Conservation (phyloP, 169 alveolate species). For the Eimeria mitis region DNA sequence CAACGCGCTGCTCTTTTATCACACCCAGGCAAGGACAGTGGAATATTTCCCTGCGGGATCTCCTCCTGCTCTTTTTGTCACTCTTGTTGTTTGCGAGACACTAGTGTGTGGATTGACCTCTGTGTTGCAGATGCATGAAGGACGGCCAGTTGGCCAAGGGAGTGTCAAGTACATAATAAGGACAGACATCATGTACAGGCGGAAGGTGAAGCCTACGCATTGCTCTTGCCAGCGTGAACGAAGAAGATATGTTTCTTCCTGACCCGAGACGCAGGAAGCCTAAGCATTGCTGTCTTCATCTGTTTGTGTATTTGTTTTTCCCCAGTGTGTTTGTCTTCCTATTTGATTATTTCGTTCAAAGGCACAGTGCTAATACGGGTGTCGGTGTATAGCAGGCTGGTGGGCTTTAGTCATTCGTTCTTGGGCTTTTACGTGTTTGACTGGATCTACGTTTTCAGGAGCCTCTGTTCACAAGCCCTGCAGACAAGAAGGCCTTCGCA, state of each 20-base stretch:
- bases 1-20: slow-evolving; percentile 66
- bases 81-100: background rate
- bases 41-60: background rate
- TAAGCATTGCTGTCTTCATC: too few relatives aligned
- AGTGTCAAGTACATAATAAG: slow-evolving; percentile 85
- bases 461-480: slow-evolving; percentile 66
- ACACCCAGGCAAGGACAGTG: slow-evolving; percentile 76
- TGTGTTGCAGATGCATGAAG: slow-evolving; percentile 86
- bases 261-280: too few relatives aligned
- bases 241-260: too few relatives aligned
- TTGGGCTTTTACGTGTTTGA: background rate
- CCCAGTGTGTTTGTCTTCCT: background rate
- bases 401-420: background rate
- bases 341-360: background rate
- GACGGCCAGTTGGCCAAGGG: slow-evolving; percentile 83
- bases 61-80: background rate
- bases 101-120: background rate
- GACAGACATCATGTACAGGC: slow-evolving; percentile 84
- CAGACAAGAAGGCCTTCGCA: slow-evolving; percentile 75
- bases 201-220: slow-evolving; percentile 60
- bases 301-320: background rate
- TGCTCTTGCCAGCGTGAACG: too few relatives aligned
- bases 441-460: background rate
- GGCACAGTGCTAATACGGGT: background rate
- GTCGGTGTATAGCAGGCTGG: background rate